Percentiles rank a stretch among this genome's conserved stretches.
These are phyloP conservation scores for Colletotrichum lupini DNA, from an alignment of 2,329 filamentous ascomycete species.

Conservation along the genomic window DNA sequence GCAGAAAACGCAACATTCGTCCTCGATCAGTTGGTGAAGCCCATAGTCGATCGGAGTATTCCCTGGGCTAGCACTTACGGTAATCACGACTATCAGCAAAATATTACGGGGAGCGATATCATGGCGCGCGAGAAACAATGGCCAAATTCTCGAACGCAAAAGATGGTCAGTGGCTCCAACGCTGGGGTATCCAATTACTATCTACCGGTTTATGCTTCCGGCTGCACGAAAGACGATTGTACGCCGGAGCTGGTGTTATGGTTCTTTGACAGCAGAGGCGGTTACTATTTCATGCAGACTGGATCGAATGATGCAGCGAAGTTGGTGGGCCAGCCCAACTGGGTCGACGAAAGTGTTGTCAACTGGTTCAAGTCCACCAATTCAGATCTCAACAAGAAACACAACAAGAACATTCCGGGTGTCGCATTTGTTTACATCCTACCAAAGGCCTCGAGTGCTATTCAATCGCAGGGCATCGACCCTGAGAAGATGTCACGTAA, in stretches of 20 bases:
- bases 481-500: conserved; percentile 44
- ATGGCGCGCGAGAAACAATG: conserved; percentile 53
- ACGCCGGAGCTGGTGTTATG: conserved; percentile 66
- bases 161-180: conserved; percentile 50
- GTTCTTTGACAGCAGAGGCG: conserved; percentile 78
- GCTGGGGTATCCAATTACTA: conserved; percentile 60
- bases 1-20: conserved; percentile 66
- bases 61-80: conserved; percentile 77
- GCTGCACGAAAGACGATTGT: conserved; percentile 47
- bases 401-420: conserved; percentile 53
- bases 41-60: conserved; percentile 64
- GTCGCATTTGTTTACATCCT: conserved; percentile 63
- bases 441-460: conserved; percentile 52
- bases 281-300: conserved; percentile 55
- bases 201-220: conserved; percentile 53
- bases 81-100: conserved; percentile 74
- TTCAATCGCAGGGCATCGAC: conserved; percentile 52
- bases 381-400: conserved; percentile 42
- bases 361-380: conserved; percentile 55
- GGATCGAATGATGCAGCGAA: conserved; percentile 38
- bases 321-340: conserved; percentile 51
- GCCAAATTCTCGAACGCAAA: conserved; percentile 50
- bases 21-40: conserved; percentile 68
- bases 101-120: conserved; percentile 61
- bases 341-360: conserved; percentile 58